A percentile compares a stretch with the other conserved stretches of the same genome.
Conservation (phyloP, 306 rosid species). For the Pterocarpus santalinus region DNA sequence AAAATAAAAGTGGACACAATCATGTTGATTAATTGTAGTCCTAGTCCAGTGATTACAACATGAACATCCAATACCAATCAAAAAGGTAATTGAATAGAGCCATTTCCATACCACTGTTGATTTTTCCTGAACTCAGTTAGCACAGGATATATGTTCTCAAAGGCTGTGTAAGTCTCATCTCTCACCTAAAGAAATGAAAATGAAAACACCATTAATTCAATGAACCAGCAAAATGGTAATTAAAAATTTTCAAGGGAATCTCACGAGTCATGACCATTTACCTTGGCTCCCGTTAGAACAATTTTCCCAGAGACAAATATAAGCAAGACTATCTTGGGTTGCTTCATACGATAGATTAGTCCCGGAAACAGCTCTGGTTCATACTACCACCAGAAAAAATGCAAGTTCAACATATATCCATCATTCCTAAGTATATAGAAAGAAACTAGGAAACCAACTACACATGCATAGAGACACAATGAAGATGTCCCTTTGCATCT, state of each 20-base stretch:
- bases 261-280: conserved; percentile 23
- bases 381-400: conserved; percentile 60
- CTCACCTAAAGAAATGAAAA: conserved; percentile 66
- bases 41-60: conserved; percentile 4
- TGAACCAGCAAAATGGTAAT: not conserved
- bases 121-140: conserved; percentile 93
- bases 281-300: conserved; percentile 98
- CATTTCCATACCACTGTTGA: conserved; percentile 76
- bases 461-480: not conserved
- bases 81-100: not conserved
- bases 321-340: conserved; percentile 94
- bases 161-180: conserved; percentile 90
- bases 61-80: not conserved
- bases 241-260: too few species aligned
- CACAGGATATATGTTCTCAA: conserved; percentile 94
- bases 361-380: conserved; percentile 99
- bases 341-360: conserved; percentile 94
- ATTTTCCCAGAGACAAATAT: conserved; percentile 96
- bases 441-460: not conserved
- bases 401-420: conserved; percentile 36
- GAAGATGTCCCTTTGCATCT: conserved; percentile 11
- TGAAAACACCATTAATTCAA: not conserved
- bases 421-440: not conserved
- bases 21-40: not conserved
- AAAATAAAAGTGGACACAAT: not conserved